Evolutionary conservation across 1,284 basidiomycete species (phyloP), one percentile per base, ranked within the genome.

Genomic region (Porodaedalea pini): DNA sequence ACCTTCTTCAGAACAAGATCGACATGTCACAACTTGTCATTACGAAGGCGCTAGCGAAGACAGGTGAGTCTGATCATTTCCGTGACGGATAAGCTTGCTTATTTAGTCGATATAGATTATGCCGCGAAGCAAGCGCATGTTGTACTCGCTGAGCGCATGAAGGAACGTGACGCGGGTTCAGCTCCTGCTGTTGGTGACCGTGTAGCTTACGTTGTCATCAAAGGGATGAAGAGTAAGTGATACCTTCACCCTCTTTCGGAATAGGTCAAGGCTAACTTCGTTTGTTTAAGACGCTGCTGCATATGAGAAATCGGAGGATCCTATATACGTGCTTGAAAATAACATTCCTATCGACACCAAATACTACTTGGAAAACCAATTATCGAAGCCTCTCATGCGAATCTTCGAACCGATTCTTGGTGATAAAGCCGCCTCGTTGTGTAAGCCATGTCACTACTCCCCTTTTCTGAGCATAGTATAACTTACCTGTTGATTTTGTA

Each of bases 11-110:
- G 69, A 98, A 98, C 73, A 94, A 90, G 72, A 79, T 98, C 52
- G 94, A 98, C 70, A 94, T 98, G 90, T 97, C 94, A 6, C 94
- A 98, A 68, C 79, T 98, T 17, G 94, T 98, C 66, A 98, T 98
- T 66, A 98, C 94, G 5, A 98, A 98, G 68, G 95, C 95, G 0
- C 76, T 98, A 15, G 78, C 95, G 0, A 98, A 98, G 74, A 78
- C 83, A 39, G 87, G 89, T 90, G 59, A 54, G 81, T 70, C 40
- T 49, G 10, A 34, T 32, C 15, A 11, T 41, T 23, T 44, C 19
- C 44, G 29, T 17, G 21, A 13, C 15, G 17, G 17, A 19, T 13
- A 4, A 21, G 11, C 34, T 60, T 60, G 10, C 44, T 43, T 25
- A 31, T 47, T 21, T 19, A 10, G 15, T 57, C 32, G 2, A 32